Percentiles rank a stretch among this genome's conserved stretches.
Conservation (phyloP, 805 yeast species). For the Phaffomyces opuntiae region DNA sequence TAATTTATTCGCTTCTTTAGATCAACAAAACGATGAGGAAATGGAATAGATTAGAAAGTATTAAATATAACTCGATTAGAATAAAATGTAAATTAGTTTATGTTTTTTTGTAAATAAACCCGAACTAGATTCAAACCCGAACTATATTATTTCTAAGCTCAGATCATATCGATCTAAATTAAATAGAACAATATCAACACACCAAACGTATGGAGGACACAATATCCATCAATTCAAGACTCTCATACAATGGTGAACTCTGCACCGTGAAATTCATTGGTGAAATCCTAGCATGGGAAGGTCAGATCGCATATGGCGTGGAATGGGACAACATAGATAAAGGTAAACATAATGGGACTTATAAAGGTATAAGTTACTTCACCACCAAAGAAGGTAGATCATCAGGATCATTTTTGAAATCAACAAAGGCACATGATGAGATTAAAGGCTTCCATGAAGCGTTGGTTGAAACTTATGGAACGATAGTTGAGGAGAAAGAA, state of each 20-base stretch:
- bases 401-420: slow-evolving; percentile 61
- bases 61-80: neutral
- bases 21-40: slow-evolving; percentile 23
- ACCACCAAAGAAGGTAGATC: slow-evolving; percentile 22
- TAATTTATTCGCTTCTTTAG: slow-evolving; percentile 51
- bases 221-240: slow-evolving; percentile 11
- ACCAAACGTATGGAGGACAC: neutral
- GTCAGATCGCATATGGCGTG: slow-evolving; percentile 54
- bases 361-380: slow-evolving; percentile 54
- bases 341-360: slow-evolving; percentile 68
- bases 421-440: slow-evolving; percentile 28
- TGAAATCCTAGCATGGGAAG: slow-evolving; percentile 54
- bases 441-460: slow-evolving; percentile 38
- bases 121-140: no score
- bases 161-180: no score
- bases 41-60: slow-evolving; percentile 8
- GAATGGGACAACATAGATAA: slow-evolving; percentile 75
- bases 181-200: no score
- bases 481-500: slow-evolving; percentile 24
- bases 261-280: slow-evolving; percentile 68
- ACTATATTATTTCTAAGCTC: no score
- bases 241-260: slow-evolving; percentile 34
- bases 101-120: neutral
- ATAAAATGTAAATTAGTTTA: neutral
- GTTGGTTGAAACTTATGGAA: slow-evolving; percentile 41